Base-by-base conservation (phyloP, 768 basidiomycete species). In the Mycena kentingensis region DNA sequence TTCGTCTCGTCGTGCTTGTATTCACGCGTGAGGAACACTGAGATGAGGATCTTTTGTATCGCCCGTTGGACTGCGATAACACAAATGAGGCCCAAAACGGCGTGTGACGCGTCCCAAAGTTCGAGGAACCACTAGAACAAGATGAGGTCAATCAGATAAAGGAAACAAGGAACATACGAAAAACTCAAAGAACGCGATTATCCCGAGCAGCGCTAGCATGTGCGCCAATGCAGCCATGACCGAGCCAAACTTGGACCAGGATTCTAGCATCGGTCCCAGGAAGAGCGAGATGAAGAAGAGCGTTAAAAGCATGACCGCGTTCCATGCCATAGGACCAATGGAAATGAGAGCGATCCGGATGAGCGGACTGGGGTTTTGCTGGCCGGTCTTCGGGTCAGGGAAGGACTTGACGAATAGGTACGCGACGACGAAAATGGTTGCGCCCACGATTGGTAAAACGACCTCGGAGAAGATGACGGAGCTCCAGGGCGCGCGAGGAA, bases 1-100 rank as follows among this genome's bases (percentile, higher is more conserved):
- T 98, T 98, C 24, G 92, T 95, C 75, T 98, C 94, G 66, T 99
- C 97, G 67, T 97, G 93, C 75, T 98, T 98, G 79, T 88, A 96
- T 72, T 99, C 97, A 65, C 97, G 88, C 22, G 93, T 92, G 39
- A 98, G 80, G 81, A 95, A 93, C 39, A 93, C 88, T 5, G 94
- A 81, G 57, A 98, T 98, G 49, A 97, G 78, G 56, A 96, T 84
- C 77, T 98, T 98, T 74, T 93, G 90, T 61, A 98, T 82, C 31
- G 90, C 87, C 41, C 97, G 82, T 70, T 98, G 95, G 44, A 99
- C 85, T 22, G 89, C 84, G 56, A 97, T 82, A 53, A 95, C 87
- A 32, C 90, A 80, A 57, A 98, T 88, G 65, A 97, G 77, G 47
- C 96, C 97, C 22, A 99, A 78, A 3, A 98, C 93, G 18, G 95